These are phyloP conservation scores for Aristolochia californica DNA, from an alignment of 164 flowering plant genomes.

Conservation along the genomic window DNA sequence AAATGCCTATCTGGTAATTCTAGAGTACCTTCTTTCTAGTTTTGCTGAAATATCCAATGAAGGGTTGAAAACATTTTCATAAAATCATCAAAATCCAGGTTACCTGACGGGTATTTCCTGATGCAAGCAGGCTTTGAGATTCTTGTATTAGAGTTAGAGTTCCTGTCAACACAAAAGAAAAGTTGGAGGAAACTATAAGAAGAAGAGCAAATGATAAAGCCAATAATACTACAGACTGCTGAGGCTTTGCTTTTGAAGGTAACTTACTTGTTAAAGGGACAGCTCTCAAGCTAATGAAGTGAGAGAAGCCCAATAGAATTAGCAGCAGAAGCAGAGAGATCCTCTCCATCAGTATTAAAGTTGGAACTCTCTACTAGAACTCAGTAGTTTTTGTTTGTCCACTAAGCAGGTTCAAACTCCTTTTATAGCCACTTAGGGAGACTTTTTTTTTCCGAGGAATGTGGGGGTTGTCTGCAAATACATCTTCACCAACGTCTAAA, in stretches of 20 bases:
- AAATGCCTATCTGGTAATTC: too few species aligned
- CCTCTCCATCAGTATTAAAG: constrained; percentile 8
- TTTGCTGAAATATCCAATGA: too few species aligned
- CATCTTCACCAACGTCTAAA: neutral
- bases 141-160: constrained; percentile 6
- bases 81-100: too few species aligned
- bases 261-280: constrained; percentile 14
- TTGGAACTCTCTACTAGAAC: too few species aligned
- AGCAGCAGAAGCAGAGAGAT: constrained; percentile 9
- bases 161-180: constrained; percentile 9
- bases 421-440: too few species aligned
- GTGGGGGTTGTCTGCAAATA: too few species aligned
- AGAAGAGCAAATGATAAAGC: neutral
- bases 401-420: neutral
- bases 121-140: constrained; percentile 1
- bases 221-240: too few species aligned
- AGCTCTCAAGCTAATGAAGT: constrained; percentile 7
- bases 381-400: neutral
- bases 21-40: too few species aligned
- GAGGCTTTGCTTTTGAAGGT: neutral
- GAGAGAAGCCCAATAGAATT: constrained; percentile 12
- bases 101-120: constrained; percentile 10
- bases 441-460: too few species aligned
- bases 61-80: too few species aligned
- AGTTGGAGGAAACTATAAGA: neutral